Conservation (phyloP, 1,284 basidiomycete genomes). For the Irpex rosettiformis region DNA sequence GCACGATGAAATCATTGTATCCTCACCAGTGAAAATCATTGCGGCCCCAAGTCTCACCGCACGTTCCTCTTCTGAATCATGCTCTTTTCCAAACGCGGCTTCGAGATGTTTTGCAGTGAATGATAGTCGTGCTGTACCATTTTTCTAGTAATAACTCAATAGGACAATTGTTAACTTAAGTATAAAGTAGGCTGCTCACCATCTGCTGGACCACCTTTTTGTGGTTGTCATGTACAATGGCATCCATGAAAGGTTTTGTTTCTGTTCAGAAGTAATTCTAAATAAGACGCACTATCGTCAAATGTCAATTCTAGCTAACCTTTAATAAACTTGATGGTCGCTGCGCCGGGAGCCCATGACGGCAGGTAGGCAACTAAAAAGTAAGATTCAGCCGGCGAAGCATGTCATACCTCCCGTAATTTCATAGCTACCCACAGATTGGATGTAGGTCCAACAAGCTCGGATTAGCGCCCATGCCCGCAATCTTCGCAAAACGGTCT, state of each 20-base stretch:
- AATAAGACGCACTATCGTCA: too few species aligned
- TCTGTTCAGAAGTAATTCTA: not conserved
- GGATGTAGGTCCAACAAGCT: slow-evolving; percentile 22
- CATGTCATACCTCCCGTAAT: not conserved
- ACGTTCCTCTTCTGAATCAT: not conserved
- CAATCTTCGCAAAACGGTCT: slow-evolving; percentile 17
- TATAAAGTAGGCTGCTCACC: not conserved
- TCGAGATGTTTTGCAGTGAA: not conserved
- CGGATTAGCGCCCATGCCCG: slow-evolving; percentile 15
- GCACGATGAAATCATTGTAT: not conserved
- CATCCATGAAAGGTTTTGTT: not conserved
- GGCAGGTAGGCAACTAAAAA: slow-evolving; percentile 30
- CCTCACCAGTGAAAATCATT: not conserved
- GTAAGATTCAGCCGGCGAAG: not conserved
- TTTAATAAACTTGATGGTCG: not conserved
- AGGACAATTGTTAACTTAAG: not conserved
- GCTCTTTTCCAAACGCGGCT: slow-evolving; percentile 1
- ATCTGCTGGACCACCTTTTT: not conserved
- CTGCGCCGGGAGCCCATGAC: slow-evolving; percentile 34
- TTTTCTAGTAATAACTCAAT: not conserved
- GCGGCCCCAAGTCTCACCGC: not conserved
- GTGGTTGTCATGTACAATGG: not conserved
- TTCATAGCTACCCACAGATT: slow-evolving; percentile 12
- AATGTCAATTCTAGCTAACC: not conserved
- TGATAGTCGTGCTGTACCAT: not conserved